Evolutionary conservation across 108 stramenopile species (phyloP), one percentile per base, ranked within the genome.

Genomic region (Skeletonema potamos): DNA sequence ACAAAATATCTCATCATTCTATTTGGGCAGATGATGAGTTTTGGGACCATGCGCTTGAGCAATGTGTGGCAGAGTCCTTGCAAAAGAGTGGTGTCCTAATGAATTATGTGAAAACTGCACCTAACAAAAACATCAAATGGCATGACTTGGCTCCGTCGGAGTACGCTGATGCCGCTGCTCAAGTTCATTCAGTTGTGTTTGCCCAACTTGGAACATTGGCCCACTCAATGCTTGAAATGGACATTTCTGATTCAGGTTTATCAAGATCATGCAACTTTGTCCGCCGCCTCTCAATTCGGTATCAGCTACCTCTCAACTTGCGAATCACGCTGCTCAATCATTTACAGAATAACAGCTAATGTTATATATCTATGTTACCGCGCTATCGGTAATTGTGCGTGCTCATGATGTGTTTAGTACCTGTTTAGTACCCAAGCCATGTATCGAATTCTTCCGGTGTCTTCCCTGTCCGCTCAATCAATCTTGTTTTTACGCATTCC

Each of bases 181-280:
- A 92, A 66, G 89, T 92, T 9, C 89, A 92, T 39, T 89, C 87
- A 9, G 82, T 90, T 61, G 80, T 92, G 10, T 88, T 89, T 73
- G 89, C 89, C 1, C 89, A 92, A 66, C 68, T 92, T 1, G 85
- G 88, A 17, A 84, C 88, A 1, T 72, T 92, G 63, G 78, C 89
- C 13, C 87, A 92, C 59, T 81, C 84, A 8, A 92, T 92, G 89
- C 51, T 90, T 28, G 91, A 92, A 51, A 82, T 92, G 63, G 44
- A 46, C 18, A 17, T 0, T 17, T 46, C 44, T 17, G 87, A 86
- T 0, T 86, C 84, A 66, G 82, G 84, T 11, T 58, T 86, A 60
- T 56, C 81, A 28, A 62, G 83, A 32, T 79, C 87, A 20, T 78
- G 84, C 41, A 73, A 82, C 32, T 92, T 89, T 76, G 91, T 92